Conservation (phyloP, 176 grass and related monocot species). For the Carex kokanica region DNA sequence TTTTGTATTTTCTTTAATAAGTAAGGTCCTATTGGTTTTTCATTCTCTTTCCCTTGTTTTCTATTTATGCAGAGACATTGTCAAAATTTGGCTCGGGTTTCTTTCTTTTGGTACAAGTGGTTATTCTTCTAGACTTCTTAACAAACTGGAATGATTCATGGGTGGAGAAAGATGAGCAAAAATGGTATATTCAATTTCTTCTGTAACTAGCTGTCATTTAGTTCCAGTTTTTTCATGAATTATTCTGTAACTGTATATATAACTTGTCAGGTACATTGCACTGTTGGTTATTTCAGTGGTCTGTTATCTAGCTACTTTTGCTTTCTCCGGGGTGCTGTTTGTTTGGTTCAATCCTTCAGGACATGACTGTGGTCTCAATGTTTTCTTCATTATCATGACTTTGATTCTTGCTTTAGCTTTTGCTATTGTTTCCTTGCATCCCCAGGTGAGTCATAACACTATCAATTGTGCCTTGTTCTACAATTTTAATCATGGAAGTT, state of each 20-base stretch:
- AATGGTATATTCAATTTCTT: constrained; percentile 48
- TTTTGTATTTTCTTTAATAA: neutral
- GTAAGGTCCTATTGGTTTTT: neutral
- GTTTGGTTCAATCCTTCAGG: constrained; percentile 94
- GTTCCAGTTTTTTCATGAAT: neutral
- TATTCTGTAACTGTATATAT: constrained; percentile 26
- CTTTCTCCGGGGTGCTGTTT: constrained; percentile 80
- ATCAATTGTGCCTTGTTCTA: neutral
- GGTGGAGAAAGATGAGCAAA: constrained; percentile 97
- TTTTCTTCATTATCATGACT: constrained; percentile 91
- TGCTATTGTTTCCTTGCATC: constrained; percentile 77
- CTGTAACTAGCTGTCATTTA: neutral
- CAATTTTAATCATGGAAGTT: neutral
- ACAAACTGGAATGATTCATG: constrained; percentile 95
- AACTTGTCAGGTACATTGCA: constrained; percentile 73
- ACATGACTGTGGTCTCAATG: constrained; percentile 86
- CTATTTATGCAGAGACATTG: constrained; percentile 59
- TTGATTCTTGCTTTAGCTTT: constrained; percentile 92
- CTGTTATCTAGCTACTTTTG: constrained; percentile 74
- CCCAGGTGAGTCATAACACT: constrained; percentile 47
- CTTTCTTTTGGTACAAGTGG: constrained; percentile 92
- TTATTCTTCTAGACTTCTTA: constrained; percentile 85
- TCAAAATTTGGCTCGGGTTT: constrained; percentile 97
- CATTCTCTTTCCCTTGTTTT: neutral
- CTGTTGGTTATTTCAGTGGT: constrained; percentile 62